Percentiles rank a stretch among this genome's conserved stretches.
Evolutionary conservation across 1,284 basidiomycete genomes (phyloP).

Genomic region (Hemileia vastatrix): DNA sequence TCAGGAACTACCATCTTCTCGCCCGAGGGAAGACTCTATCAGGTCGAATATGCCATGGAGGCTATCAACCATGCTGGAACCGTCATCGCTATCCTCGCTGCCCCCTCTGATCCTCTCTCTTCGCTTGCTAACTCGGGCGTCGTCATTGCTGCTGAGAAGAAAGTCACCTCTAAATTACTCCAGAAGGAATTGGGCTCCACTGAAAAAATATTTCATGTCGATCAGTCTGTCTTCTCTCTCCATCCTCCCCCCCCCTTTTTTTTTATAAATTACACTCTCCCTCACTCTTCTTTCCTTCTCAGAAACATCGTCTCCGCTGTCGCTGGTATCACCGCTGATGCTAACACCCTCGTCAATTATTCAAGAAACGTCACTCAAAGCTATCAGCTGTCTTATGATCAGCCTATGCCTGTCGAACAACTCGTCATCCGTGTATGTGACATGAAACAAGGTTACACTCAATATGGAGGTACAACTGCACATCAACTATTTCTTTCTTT

Average conservation of each 20-base stretch:
- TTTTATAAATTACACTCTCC: too few relatives aligned
- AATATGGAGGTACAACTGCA: slow-evolving; percentile 67
- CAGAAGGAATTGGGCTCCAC: slow-evolving; percentile 90
- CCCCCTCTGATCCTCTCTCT: slow-evolving; percentile 12
- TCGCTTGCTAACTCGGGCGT: slow-evolving; percentile 46
- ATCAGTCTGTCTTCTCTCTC: slow-evolving; percentile 50
- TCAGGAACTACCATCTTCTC: slow-evolving; percentile 82
- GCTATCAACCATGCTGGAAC: slow-evolving; percentile 95
- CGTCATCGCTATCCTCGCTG: slow-evolving; percentile 87
- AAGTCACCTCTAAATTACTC: slow-evolving; percentile 93
- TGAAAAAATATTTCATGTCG: slow-evolving; percentile 94
- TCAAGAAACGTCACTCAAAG: slow-evolving; percentile 61
- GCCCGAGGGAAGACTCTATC: slow-evolving; percentile 58
- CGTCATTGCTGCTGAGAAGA: slow-evolving; percentile 98
- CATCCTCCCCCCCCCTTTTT: not conserved
- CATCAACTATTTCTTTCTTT: not conserved
- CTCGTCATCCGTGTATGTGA: slow-evolving; percentile 89
- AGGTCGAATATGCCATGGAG: slow-evolving; percentile 99
- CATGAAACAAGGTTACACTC: slow-evolving; percentile 97
- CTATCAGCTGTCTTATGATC: slow-evolving; percentile 82
- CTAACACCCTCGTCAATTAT: slow-evolving; percentile 93
- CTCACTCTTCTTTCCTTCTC: slow-evolving; percentile 10
- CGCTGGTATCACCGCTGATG: slow-evolving; percentile 91
- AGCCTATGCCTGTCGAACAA: slow-evolving; percentile 95
- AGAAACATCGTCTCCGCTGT: slow-evolving; percentile 94